Evolutionary conservation across 352 stramenopile genomes (phyloP), one percentile per base, ranked within the genome.

Genomic region (Globisporangium perplexum): DNA sequence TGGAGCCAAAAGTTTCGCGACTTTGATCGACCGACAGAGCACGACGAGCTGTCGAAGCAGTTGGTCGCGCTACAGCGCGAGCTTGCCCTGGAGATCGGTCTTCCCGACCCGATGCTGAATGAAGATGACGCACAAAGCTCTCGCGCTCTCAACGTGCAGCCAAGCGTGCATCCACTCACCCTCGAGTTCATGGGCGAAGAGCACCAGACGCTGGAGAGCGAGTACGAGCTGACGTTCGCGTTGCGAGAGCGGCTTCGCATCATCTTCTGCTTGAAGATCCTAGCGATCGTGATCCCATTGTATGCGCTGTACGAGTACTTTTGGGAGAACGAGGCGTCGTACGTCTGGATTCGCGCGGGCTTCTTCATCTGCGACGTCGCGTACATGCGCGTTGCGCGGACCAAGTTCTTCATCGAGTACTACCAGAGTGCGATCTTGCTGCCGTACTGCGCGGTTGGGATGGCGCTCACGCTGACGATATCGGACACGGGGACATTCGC

Each of bases 181-280:
- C 57, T 92, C 0, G 81, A 91, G 41, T 94, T 94, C 31, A 92
- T 92, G 81, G 83, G 83, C 1, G 83, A 94, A 43, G 71, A 92
- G 48, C 75, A 92, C 22, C 74, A 89, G 52, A 68, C 80, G 44
- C 66, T 94, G 5, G 81, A 94, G 51, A 66, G 52, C 30, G 79
- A 91, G 59, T 94, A 89, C 62, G 79, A 83, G 41, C 57, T 83
- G 20, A 84, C 71, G 0, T 94, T 94, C 65, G 69, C 80, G 0
- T 72, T 87, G 49, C 79, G 78, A 11, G 83, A 92, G 47, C 68
- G 75, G 7, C 53, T 68, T 22, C 81, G 83, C 22, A 71, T 92
- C 11, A 82, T 90, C 38, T 28, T 88, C 2, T 87, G 71, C 53
- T 54, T 92, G 12, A 90, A 90, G 53, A 76, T 92, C 5, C 62